Evolutionary conservation across 1,139 yeast genomes (phyloP), one percentile per base, ranked within the genome.

Genomic region (Meyerozyma elateridarum): DNA sequence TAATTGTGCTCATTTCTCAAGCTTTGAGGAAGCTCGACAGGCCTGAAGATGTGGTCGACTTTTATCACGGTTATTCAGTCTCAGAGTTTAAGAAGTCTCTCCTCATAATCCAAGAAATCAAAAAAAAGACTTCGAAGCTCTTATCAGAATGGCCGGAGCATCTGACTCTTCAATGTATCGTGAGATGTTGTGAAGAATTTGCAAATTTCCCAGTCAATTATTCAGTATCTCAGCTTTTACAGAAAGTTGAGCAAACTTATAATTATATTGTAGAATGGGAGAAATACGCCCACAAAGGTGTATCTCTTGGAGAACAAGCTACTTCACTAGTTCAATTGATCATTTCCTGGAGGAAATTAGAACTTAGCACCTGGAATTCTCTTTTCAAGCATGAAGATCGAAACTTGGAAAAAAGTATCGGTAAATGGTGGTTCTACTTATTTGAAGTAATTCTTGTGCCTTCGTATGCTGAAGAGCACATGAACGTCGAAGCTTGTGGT

Each of bases 91-190:
- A 69, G 37, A 61, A 57, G 27, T 85, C 94, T 1, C 71, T 79
- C 30, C 51, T 50, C 2, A 50, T 81, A 2, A 62, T 85, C 7
- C 59, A 70, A 8, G 64, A 60, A 2, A 55, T 88, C 6, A 64
- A 70, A 40, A 52, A 56, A 3, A 59, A 74, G 4, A 74, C 76
- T 3, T 46, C 55, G 11, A 63, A 61, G n/a, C 56, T 85, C 17
- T 54, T 83, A 11, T 60, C 59, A 15, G 77, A 79, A 49, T 91
- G 96, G 96, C 97, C 98, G 0, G 98, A 93, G 48, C 96, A 93
- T 62, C 93, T 94, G 1, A 87, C 95, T 0, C 59, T 93, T 32
- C 79, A 72, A 37, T 87, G 82, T 21, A 69, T 91, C 33, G 57
- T 64, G 19, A 62, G 79, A 37, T 76, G 83, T n/a, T 73, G 83